Evolutionary conservation across 768 basidiomycete species (phyloP), one percentile per base, ranked within the genome.

Genomic region (Lactifluus volemus): DNA sequence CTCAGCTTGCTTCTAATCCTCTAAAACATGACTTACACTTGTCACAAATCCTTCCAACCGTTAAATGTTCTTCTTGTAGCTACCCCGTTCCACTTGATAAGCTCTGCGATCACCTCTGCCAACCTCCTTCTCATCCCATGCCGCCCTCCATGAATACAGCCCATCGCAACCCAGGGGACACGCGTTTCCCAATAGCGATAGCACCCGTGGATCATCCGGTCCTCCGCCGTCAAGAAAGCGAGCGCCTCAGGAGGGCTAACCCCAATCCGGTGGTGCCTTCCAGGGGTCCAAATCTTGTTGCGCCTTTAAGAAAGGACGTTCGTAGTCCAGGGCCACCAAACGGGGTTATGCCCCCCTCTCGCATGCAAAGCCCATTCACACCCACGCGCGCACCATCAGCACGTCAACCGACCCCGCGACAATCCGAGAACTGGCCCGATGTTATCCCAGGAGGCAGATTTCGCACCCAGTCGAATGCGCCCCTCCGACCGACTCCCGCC

Each of bases 1-100:
- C 73, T 30, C 66, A 68, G 54, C 65, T 72, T 57, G 63, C 69
- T 50, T 67, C 44, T 38, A 64, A 12, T 62, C 60, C 19, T 59
- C 52, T 54, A 55, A 65, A 11, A 58, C 61, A 61, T 47, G 34
- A 53, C 10, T 58, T 49, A 32, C 71, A 70, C 21, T 70, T 74
- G 14, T 91, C 90, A 25, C 84, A 91, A 71, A 72, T 86, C 52
- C 77, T 96, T 10, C 91, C 93, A 5, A 78, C 84, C 2, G 86
- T 94, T 62, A 95, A 88, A 71, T 97, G 93, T 72, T 90, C 90
- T 2, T 86, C 75, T 34, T 97, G 93, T 70, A 75, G 76, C 67
- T 74, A 76, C 9, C 82, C 81, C 1, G 88, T 97, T 42, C 84
- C 88, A 36, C 77, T 96, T 39, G 74, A 79, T 50, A 78, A 84